phyloP scores from a whole-genome alignment of 306 rosid species.

The Ormosia semicastrata region DNA sequence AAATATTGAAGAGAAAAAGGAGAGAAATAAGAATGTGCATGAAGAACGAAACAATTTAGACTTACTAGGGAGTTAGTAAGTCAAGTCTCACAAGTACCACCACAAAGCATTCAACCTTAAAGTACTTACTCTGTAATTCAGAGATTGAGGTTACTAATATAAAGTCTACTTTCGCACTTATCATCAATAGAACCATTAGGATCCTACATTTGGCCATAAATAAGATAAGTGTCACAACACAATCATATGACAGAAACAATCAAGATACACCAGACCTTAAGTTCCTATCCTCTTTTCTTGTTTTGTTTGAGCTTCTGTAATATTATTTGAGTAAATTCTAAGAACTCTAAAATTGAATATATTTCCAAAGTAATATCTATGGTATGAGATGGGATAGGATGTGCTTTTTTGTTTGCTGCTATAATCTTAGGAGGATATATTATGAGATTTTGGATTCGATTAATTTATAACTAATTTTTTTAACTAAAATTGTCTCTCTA shows the following conservation, averaged over 20 bases:
- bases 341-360: background rate
- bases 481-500: too few relatives aligned
- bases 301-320: background rate
- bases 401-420: too few relatives aligned
- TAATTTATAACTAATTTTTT: too few relatives aligned
- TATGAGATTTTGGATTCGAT: too few relatives aligned
- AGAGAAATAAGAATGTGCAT: conserved; percentile 22
- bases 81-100: too few relatives aligned
- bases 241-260: conserved; percentile 7
- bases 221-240: background rate
- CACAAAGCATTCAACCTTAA: too few relatives aligned
- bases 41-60: background rate
- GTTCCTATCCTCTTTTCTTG: too few relatives aligned
- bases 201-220: conserved; percentile 54
- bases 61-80: too few relatives aligned
- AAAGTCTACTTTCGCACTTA: conserved; percentile 70
- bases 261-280: background rate
- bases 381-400: too few relatives aligned
- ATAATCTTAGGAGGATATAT: too few relatives aligned
- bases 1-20: background rate
- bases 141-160: conserved; percentile 82
- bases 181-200: conserved; percentile 53
- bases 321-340: background rate
- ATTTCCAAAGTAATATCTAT: background rate
- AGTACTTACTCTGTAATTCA: conserved; percentile 95